A percentile compares a stretch with the other conserved stretches of the same genome.
Conservation (phyloP, 176 grass and related monocot species). For the Ensete glaucum region DNA sequence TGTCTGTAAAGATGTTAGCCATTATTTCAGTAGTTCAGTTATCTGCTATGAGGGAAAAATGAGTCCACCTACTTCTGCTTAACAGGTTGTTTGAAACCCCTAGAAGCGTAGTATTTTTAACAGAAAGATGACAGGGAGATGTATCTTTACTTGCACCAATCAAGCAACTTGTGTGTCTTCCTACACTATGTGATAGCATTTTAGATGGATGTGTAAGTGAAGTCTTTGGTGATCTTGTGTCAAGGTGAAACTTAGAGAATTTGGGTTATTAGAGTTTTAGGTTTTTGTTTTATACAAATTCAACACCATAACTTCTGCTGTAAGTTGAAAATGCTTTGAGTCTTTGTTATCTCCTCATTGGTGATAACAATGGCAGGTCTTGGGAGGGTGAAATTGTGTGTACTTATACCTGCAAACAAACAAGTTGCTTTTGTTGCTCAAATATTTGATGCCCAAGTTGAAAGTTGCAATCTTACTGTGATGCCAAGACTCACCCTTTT, state of each 20-base stretch:
- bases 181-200: not conserved
- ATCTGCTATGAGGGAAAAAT: not conserved
- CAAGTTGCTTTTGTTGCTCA: no score
- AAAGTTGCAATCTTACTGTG: no score
- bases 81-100: not conserved
- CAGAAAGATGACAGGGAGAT: not conserved
- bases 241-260: not conserved
- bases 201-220: not conserved
- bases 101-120: not conserved
- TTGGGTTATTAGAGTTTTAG: not conserved
- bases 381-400: no score
- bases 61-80: not conserved
- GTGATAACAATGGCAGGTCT: no score
- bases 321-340: not conserved
- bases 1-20: not conserved
- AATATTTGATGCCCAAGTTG: no score
- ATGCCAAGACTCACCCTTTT: no score
- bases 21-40: not conserved
- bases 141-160: no score
- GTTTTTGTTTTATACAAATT: no score
- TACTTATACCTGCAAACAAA: no score
- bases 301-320: not conserved
- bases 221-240: not conserved
- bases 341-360: not conserved
- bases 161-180: not conserved